These are phyloP conservation scores for Selaginella tamariscina DNA, from an alignment of 75 land plant species.

Conservation along the genomic window DNA sequence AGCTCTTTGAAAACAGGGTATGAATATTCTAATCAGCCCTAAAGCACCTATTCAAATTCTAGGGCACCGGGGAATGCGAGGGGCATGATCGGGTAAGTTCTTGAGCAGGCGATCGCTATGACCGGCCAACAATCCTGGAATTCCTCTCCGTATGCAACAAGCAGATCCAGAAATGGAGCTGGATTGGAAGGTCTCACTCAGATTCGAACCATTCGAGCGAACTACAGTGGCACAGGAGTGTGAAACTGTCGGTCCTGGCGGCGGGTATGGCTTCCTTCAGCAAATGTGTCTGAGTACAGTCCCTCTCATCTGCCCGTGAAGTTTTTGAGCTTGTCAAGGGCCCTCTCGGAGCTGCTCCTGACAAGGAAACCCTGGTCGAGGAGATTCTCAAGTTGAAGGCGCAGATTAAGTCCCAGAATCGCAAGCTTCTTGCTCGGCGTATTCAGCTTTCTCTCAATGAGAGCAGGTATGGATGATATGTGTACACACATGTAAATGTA, in stretches of 20 bases:
- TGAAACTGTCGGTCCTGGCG: not conserved
- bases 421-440: not conserved
- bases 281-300: not conserved
- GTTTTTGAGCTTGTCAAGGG: not conserved
- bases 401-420: not conserved
- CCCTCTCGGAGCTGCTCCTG: not conserved
- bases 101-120: not conserved
- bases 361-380: not conserved
- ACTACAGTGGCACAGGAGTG: not conserved
- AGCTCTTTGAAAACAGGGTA: too few species aligned
- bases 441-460: too few species aligned
- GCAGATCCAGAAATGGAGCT: not conserved
- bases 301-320: not conserved
- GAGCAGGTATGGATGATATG: too few species aligned
- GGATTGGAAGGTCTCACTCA: not conserved
- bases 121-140: not conserved
- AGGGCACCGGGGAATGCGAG: too few species aligned
- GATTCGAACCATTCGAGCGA: not conserved
- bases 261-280: not conserved
- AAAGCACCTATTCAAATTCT: too few species aligned
- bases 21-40: too few species aligned
- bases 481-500: too few species aligned
- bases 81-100: too few species aligned
- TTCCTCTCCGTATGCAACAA: not conserved
- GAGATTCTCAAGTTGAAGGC: not conserved